Evolutionary conservation across 768 basidiomycete genomes (phyloP).

Genomic region (Trametes coccinea): DNA sequence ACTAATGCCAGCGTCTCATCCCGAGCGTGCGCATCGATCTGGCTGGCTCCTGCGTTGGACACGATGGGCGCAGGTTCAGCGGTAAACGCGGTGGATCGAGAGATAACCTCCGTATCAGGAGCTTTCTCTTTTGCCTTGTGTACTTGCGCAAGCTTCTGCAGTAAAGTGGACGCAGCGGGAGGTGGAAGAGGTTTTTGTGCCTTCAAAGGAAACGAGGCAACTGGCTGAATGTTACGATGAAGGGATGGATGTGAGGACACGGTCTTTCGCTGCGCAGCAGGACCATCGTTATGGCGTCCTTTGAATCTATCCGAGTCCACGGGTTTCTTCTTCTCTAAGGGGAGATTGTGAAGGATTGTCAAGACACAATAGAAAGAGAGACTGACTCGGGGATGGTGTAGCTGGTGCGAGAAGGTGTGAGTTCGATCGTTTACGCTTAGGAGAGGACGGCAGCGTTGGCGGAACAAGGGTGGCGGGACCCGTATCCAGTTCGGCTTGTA

Average conservation of each 20-base stretch:
- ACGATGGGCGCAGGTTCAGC: conserved; percentile 17
- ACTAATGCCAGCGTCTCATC: conserved; percentile 71
- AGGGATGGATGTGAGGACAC: background rate
- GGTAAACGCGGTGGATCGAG: conserved; percentile 28
- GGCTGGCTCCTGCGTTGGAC: background rate
- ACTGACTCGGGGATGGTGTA: conserved; percentile 71
- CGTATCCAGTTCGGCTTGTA: conserved; percentile 54
- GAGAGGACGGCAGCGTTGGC: conserved; percentile 35
- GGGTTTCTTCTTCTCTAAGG: conserved; percentile 47
- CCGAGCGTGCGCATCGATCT: conserved; percentile 26
- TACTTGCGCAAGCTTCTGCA: conserved; percentile 48
- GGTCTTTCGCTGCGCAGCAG: background rate
- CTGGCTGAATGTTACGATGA: background rate
- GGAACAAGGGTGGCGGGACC: conserved; percentile 3
- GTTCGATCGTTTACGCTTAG: conserved; percentile 49
- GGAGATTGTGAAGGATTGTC: no score
- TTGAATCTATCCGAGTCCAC: conserved; percentile 25
- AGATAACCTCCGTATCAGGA: background rate
- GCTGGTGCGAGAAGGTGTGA: conserved; percentile 48
- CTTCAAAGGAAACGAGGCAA: conserved; percentile 3
- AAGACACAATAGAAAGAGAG: background rate
- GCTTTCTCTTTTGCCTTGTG: conserved; percentile 7
- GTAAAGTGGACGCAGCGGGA: conserved; percentile 52
- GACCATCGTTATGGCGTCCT: background rate
- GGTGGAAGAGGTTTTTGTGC: background rate